Conservation (phyloP, 2,329 filamentous ascomycete genomes). For the Venturia pyrina region DNA sequence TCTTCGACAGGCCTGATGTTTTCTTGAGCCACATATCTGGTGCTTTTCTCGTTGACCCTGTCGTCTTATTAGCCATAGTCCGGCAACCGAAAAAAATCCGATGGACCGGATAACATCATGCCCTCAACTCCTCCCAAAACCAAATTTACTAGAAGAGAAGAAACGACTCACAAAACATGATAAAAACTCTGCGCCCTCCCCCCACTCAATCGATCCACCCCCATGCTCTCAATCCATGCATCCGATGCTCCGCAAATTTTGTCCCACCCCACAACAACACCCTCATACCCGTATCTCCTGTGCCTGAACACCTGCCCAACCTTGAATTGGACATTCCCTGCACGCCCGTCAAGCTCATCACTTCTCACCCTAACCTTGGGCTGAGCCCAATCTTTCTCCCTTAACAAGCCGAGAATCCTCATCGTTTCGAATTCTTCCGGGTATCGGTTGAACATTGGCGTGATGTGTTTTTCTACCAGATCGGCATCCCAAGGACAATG, state of each 20-base stretch:
- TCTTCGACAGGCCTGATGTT: constrained; percentile 57
- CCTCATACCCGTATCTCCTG: constrained; percentile 66
- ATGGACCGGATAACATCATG: not conserved
- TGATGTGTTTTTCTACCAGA: constrained; percentile 58
- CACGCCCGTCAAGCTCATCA: constrained; percentile 18
- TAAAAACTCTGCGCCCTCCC: constrained; percentile 62
- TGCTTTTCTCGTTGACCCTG: constrained; percentile 56
- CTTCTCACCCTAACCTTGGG: not conserved
- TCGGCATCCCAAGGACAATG: constrained; percentile 62
- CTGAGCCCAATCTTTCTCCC: constrained; percentile 40
- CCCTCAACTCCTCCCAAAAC: no score
- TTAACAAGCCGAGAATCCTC: constrained; percentile 44
- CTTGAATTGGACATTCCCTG: constrained; percentile 46
- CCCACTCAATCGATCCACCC: constrained; percentile 52
- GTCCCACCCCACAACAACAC: constrained; percentile 84
- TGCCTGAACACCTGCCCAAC: constrained; percentile 83
- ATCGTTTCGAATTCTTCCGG: constrained; percentile 46
- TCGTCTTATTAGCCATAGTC: constrained; percentile 9
- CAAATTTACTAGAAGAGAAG: not conserved
- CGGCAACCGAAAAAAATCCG: no score
- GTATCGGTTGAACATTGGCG: constrained; percentile 43
- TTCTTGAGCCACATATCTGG: constrained; percentile 69
- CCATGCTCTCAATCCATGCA: constrained; percentile 54
- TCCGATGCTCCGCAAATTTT: constrained; percentile 47
- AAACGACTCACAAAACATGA: constrained; percentile 64